Base-by-base conservation (phyloP, 805 yeast species). In the Debaryomyces tyrocola region DNA sequence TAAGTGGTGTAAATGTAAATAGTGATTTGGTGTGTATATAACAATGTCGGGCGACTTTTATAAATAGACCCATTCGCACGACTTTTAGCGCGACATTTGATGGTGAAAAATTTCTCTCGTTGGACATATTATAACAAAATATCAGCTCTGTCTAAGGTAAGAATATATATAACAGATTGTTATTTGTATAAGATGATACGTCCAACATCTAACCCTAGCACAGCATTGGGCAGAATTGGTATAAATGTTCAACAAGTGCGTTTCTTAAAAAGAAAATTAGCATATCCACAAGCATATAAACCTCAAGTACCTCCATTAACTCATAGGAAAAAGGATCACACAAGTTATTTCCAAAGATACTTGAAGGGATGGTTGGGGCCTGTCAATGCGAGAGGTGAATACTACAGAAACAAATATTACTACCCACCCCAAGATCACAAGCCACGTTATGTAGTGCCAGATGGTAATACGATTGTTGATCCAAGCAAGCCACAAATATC, bases 281-380 rank as follows among this genome's bases (percentile, higher is more conserved):
- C 71, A 24, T 67, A 66, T 49, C 74, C 75, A 1, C 52, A 44
- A 46, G 46, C 52, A 29, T 70, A 70, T 54, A 56, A 53, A 31
- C 66, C 69, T 10, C 58, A 62, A 43, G 58, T 59, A 33, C 68
- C 64, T n/a, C 66, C 62, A 11, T 56, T 57, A 43, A 54, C 62
- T 24, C 62, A 60, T 43, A 58, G 62, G 17, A 67, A 69, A 52
- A 70, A 70, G 51, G 77, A 71, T 57, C 77, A 71, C 46, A 52
- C 71, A 9, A 76, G 87, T 7, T 79, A 78, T 48, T 74, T 85
- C 60, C 80, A 79, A 57, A 75, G 80, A 62, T 81, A 82, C 34
- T 72, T 90, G 79, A 80, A 82, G 54, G 80, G 77, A 53, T 90
- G 89, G 69, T 70, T 90, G 46, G 97, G 97, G 2, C 92, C 92